Conservation (phyloP, 2,329 filamentous ascomycete species). For the Gyromitra esculenta region DNA sequence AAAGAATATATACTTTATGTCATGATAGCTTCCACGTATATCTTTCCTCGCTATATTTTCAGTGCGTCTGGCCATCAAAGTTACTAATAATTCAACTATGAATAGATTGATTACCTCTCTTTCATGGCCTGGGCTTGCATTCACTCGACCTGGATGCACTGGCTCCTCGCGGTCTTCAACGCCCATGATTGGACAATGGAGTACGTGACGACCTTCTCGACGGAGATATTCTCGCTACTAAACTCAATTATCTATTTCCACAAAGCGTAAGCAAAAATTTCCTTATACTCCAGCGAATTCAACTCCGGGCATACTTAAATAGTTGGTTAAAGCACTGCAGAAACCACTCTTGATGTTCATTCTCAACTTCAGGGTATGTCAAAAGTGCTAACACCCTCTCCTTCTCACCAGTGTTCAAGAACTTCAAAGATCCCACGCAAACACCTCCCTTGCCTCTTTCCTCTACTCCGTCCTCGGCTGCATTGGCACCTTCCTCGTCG, state of each 20-base stretch:
- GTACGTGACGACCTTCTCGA: constrained; percentile 74
- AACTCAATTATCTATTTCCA: constrained; percentile 76
- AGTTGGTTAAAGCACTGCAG: background rate
- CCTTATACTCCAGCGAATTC: background rate
- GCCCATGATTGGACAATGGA: constrained; percentile 76
- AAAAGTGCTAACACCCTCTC: background rate
- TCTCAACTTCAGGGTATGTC: background rate
- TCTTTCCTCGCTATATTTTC: constrained; percentile 10
- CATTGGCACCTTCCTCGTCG: constrained; percentile 71
- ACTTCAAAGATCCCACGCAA: constrained; percentile 68
- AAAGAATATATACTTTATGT: constrained; percentile 72
- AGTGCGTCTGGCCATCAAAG: background rate
- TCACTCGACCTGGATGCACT: constrained; percentile 73
- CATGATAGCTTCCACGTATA: constrained; percentile 66
- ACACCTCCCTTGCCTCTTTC: constrained; percentile 70
- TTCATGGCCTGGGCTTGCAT: constrained; percentile 76
- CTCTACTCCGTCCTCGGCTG: constrained; percentile 73
- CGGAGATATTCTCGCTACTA: constrained; percentile 73
- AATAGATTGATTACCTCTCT: constrained; percentile 69
- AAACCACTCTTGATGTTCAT: background rate
- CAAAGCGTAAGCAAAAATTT: constrained; percentile 64
- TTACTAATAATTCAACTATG: constrained; percentile 25
- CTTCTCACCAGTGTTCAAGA: constrained; percentile 65
- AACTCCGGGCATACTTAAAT: background rate
- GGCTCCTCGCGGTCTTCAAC: constrained; percentile 72